Evolutionary conservation across 768 basidiomycete species (phyloP).

Genomic region (Trametes gibbosa): DNA sequence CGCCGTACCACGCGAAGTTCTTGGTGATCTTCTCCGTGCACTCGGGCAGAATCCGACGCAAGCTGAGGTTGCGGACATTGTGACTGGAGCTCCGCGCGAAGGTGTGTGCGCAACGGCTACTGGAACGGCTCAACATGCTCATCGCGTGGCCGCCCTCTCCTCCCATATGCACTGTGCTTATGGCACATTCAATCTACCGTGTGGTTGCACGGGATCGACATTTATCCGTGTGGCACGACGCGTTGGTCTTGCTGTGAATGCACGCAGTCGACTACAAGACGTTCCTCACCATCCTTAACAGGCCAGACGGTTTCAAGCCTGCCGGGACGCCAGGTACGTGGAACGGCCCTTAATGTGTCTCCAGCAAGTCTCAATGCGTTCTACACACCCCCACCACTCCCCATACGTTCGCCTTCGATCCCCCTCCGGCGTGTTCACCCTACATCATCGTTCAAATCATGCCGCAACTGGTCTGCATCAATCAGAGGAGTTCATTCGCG

Average conservation of each 20-base stretch:
- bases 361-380: not conserved
- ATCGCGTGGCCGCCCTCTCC: not conserved
- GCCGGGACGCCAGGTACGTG: slow-evolving; percentile 87
- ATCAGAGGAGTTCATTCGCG: slow-evolving; percentile 96
- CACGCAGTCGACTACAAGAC: slow-evolving; percentile 84
- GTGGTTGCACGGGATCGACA: not conserved
- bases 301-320: slow-evolving; percentile 96
- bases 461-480: not conserved
- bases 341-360: not conserved
- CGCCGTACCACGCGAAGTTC: slow-evolving; percentile 78
- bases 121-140: not conserved
- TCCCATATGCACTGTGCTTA: not conserved
- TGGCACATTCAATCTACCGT: not conserved
- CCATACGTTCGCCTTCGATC: not conserved
- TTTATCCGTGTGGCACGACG: not conserved
- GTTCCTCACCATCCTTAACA: slow-evolving; percentile 87
- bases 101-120: slow-evolving; percentile 45
- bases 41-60: slow-evolving; percentile 99
- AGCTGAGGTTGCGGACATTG: slow-evolving; percentile 88
- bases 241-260: not conserved
- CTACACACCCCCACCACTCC: not conserved
- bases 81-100: slow-evolving; percentile 68
- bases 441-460: not conserved
- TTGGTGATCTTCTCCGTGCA: slow-evolving; percentile 91
- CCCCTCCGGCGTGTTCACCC: not conserved